Base-by-base conservation (phyloP, 2,329 filamentous ascomycete species). In the Cladophialophora bantiana region DNA sequence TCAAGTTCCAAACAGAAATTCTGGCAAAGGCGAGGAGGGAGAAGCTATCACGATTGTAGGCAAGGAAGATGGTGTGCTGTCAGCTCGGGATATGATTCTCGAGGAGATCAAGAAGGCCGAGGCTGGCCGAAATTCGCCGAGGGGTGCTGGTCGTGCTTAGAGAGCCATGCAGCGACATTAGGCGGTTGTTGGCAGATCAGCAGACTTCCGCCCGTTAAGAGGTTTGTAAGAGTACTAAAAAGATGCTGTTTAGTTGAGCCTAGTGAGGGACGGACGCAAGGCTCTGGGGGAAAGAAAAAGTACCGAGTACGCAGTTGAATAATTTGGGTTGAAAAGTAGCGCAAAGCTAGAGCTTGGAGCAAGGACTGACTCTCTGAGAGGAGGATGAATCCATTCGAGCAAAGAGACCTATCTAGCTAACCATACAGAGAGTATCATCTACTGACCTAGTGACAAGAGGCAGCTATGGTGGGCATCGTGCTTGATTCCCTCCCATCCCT, bases 1-100 rank as follows among this genome's bases (percentile, higher is more conserved):
- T 77, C 93, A 94, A 71, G 94, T 99, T 48, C 95, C 95, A 26
- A 89, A 92, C 72, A 90, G 92, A 75, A 91, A 96, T 78, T 83
- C 83, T 42, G 83, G 82, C 54, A 83, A 82, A 70, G 85, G 86
- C 57, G 71, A 69, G 26, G 81, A 82, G 72, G 85, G 84, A 26
- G 94, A 97, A 79, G 92, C 94, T 3, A 97, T 99, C 77, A 93
- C 97, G 82, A 91, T 99, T 74, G 84, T 90, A 40, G 95, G 95
- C 45, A 86, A 85, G 63, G 87, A 86, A 75, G 90, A 93, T 15
- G 93, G 92, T 12, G 88, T 96, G 42, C 92, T 97, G 79, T 86
- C 91, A 78, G 95, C 95, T 58, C 93, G 90, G 82, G 89, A 96
- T 67, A 84, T 96, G 77, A 97, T 99, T 68, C 82, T 99, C 68